Conservation (phyloP, 371 early-diverging fungal species). For the Mucor ambiguus region DNA sequence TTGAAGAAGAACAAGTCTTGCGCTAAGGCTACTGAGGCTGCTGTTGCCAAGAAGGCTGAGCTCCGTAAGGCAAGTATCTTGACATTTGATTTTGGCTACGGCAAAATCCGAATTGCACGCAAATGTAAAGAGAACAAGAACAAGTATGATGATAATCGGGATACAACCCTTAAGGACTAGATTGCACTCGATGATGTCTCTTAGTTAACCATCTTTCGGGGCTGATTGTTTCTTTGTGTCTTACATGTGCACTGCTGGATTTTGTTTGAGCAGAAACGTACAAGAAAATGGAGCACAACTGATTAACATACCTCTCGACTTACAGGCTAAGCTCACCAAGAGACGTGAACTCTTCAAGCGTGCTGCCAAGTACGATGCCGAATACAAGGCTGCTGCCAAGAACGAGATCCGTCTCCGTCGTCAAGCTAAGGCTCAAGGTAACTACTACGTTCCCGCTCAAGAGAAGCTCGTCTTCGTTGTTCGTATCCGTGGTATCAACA, state of each 20-base stretch:
- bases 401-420: slow-evolving; percentile 90
- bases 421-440: slow-evolving; percentile 89
- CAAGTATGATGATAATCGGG: slow-evolving; percentile 23
- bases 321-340: slow-evolving; percentile 77
- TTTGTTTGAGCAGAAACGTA: neutral
- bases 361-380: slow-evolving; percentile 94
- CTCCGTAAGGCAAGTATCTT: slow-evolving; percentile 63
- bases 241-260: neutral
- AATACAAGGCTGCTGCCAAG: slow-evolving; percentile 90
- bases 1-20: slow-evolving; percentile 95
- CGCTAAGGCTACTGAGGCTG: slow-evolving; percentile 82
- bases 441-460: slow-evolving; percentile 96
- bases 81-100: neutral
- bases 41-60: slow-evolving; percentile 63
- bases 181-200: slow-evolving; percentile 54
- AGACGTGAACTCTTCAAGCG: slow-evolving; percentile 97
- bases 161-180: slow-evolving; percentile 32
- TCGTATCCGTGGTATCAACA: slow-evolving; percentile 97
- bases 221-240: slow-evolving; percentile 42
- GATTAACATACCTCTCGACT: neutral
- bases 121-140: neutral
- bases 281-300: neutral
- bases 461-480: slow-evolving; percentile 98
- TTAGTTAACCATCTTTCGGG: slow-evolving; percentile 77
- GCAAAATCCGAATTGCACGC: neutral